Percentiles rank a stretch among this genome's conserved stretches.
Conservation (phyloP, 768 basidiomycete species). For the Amanita thiersii region DNA sequence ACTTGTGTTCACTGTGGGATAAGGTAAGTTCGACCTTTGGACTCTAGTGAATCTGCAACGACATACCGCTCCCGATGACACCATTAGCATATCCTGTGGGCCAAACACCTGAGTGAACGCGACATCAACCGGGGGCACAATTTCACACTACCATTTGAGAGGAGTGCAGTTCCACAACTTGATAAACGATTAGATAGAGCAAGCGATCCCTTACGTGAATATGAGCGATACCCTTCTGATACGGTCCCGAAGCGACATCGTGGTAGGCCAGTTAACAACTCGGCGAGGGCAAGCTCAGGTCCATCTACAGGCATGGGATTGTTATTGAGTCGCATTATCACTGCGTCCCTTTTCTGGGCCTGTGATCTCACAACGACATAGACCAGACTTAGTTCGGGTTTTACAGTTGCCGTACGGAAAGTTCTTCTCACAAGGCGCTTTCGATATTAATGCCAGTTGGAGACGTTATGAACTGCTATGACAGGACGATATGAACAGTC, state of each 20-base stretch:
- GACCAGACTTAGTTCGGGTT: no score
- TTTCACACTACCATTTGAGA: constrained; percentile 62
- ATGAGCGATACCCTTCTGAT: constrained; percentile 66
- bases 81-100: constrained; percentile 77
- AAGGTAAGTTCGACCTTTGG: no score
- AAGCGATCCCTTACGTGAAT: constrained; percentile 53
- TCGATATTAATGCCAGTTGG: no score
- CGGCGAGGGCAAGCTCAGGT: constrained; percentile 5
- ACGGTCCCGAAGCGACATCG: constrained; percentile 22
- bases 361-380: no score
- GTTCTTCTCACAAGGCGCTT: no score
- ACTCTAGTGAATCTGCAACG: background rate
- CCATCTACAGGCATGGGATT: no score
- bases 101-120: no score
- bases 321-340: no score
- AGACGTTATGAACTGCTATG: no score
- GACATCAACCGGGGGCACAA: background rate
- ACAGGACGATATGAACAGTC: no score
- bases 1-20: constrained; percentile 58
- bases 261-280: background rate
- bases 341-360: no score
- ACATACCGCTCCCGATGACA: constrained; percentile 69
- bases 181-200: constrained; percentile 4
- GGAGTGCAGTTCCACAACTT: constrained; percentile 82
- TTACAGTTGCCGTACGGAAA: no score